phyloP scores from a whole-genome alignment of 345 rosid genomes.

The Eucalyptus viminalis region DNA sequence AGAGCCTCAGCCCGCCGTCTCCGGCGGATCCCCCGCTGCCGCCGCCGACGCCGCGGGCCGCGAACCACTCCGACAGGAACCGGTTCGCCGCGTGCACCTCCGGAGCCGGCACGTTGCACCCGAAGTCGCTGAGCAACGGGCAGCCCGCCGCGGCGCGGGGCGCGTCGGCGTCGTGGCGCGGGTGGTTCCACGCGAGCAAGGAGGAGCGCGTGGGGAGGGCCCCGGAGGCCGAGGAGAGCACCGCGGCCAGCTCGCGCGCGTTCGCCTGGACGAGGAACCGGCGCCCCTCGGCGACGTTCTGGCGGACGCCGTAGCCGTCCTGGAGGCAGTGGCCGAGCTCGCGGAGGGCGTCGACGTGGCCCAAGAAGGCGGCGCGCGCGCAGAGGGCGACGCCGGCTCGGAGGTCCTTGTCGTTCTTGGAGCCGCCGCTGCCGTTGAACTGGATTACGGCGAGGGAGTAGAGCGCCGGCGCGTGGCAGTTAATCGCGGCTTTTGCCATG shows the following conservation, averaged over 20 bases:
- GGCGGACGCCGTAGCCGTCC: constrained; percentile 96
- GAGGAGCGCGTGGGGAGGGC: constrained; percentile 7
- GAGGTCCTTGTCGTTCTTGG: constrained; percentile 82
- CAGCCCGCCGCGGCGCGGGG: constrained; percentile 35
- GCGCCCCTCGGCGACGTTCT: constrained; percentile 72
- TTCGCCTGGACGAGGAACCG: constrained; percentile 93
- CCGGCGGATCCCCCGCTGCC: constrained; percentile 35
- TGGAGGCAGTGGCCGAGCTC: constrained; percentile 98
- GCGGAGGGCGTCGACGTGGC: constrained; percentile 86
- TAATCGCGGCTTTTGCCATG: constrained; percentile 93
- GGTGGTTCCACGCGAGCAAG: not conserved
- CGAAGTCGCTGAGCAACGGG: constrained; percentile 81
- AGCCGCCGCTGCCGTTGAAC: constrained; percentile 98
- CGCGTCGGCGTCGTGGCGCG: constrained; percentile 3
- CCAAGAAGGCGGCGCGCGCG: constrained; percentile 83
- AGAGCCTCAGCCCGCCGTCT: constrained; percentile 52
- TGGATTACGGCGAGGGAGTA: constrained; percentile 86
- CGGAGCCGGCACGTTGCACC: constrained; percentile 92
- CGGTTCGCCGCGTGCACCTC: constrained; percentile 69
- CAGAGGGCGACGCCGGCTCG: constrained; percentile 91
- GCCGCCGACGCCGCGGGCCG: constrained; percentile 9
- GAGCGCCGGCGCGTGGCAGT: constrained; percentile 71
- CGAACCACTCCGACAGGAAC: constrained; percentile 78
- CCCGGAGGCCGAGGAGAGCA: constrained; percentile 28
- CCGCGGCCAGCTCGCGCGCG: constrained; percentile 78